phyloP scores from a whole-genome alignment of 805 yeast species.

The Sugiyamaella mastotermitis region DNA sequence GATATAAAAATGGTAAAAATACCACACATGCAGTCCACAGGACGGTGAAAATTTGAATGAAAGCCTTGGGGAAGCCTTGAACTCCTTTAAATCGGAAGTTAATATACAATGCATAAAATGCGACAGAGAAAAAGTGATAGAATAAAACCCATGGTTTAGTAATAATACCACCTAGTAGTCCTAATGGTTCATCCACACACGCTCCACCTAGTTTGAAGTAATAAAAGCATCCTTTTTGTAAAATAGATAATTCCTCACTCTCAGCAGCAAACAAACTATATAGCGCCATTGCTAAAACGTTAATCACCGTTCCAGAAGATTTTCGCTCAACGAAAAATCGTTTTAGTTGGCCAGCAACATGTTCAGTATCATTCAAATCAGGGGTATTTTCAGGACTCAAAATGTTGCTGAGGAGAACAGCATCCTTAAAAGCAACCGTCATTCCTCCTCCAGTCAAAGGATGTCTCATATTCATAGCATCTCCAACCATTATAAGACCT shows the following conservation, averaged over 20 bases:
- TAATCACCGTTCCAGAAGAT: conserved; percentile 70
- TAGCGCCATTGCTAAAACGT: conserved; percentile 84
- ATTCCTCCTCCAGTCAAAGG: conserved; percentile 99
- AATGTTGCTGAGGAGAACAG: conserved; percentile 57
- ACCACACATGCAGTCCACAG: conserved; percentile 69
- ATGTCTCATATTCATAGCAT: conserved; percentile 94
- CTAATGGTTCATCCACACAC: conserved; percentile 71
- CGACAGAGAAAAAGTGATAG: conserved; percentile 85
- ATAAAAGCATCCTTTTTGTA: conserved; percentile 84
- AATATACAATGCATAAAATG: conserved; percentile 69
- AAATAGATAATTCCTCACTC: conserved; percentile 47
- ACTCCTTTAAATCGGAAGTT: conserved; percentile 65
- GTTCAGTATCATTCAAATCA: conserved; percentile 51
- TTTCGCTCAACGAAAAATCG: conserved; percentile 78
- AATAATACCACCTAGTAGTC: conserved; percentile 72
- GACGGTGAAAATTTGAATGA: conserved; percentile 62
- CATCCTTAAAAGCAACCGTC: conserved; percentile 94
- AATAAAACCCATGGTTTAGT: conserved; percentile 72
- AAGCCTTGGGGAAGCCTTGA: conserved; percentile 60
- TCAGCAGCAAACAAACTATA: conserved; percentile 90
- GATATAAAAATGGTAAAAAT: conserved; percentile 66
- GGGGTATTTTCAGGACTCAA: conserved; percentile 49
- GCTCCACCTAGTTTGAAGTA: conserved; percentile 84
- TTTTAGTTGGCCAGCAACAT: conserved; percentile 49
- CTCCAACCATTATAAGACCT: conserved; percentile 84